Evolutionary conservation across 2,329 filamentous ascomycete genomes (phyloP), one percentile per base, ranked within the genome.

Genomic region (Nemania sp.): DNA sequence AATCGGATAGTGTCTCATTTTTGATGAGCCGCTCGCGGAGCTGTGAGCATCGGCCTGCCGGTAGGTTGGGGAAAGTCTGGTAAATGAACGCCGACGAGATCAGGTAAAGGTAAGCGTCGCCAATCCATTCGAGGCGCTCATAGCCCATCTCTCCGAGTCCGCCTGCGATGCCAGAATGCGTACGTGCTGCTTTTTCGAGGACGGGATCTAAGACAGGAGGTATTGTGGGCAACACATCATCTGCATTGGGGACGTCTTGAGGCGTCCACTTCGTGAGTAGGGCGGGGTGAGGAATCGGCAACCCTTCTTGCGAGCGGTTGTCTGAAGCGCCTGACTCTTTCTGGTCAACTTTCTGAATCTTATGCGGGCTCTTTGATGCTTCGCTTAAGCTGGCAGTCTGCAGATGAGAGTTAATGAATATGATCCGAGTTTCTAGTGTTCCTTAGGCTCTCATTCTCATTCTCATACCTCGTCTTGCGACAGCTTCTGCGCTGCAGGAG

Each of bases 81-180:
- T 84, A 90, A 55, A 97, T 88, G 46, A 95, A 78, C 15, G 84
- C 81, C 0, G 89, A 86, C 5, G 91, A 83, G 41, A 91, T 84
- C 46, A 91, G 73, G 66, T 95, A 89, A 46, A 96, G 77, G 64
- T 93, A 93, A 17, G 90, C 88, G 68, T 97, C 93, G 6, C 93
- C 93, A 6, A 96, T 78, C 74, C 93, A 91, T 71, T 97, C 93
- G 6, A 97, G 82, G 15, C 84, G 82, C 66, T 97, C 92, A 70
- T 97, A 97, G 64, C 77, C 80, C 47, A 75, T 68, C 39, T 75
- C 72, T 24, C 66, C 65, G 44, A 70, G 63, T 15, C 55, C 72
- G 22, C 66, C 62, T 3, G 64, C 65, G 49, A 75, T 66, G 1
- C 82, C 84, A 1, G 79, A 74, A 63, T 93, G 90, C 1, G 81